A percentile compares a stretch with the other conserved stretches of the same genome.
phyloP scores from a whole-genome alignment of 805 yeast species.

The Sugiyamaella boreocaroliniensis region DNA sequence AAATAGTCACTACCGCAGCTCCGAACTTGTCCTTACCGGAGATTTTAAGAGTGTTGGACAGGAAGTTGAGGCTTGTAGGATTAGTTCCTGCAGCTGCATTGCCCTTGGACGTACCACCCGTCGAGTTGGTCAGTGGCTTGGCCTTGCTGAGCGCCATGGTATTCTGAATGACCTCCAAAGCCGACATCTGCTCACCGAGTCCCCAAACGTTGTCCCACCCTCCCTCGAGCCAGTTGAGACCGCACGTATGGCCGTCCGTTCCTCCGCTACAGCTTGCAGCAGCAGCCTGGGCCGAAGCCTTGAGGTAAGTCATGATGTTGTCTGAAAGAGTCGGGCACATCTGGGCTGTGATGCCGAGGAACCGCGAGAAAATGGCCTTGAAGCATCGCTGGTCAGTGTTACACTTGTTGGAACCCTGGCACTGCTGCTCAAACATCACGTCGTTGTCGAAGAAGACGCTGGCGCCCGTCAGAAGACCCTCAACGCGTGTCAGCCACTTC shows the following conservation, averaged over 20 bases:
- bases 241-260: conserved; percentile 74
- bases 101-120: conserved; percentile 69
- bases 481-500: conserved; percentile 52
- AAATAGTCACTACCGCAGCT: conserved; percentile 80
- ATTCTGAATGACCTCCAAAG: conserved; percentile 57
- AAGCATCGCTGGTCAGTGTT: conserved; percentile 70
- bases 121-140: conserved; percentile 54
- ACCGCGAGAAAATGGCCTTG: conserved; percentile 62
- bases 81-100: conserved; percentile 62
- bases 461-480: conserved; percentile 42
- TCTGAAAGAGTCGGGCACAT: conserved; percentile 51
- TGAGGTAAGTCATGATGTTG: conserved; percentile 41
- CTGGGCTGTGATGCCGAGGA: conserved; percentile 55
- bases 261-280: conserved; percentile 79
- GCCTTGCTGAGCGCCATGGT: conserved; percentile 30
- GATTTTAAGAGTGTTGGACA: conserved; percentile 34
- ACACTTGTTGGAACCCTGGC: conserved; percentile 53
- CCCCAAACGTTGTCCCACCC: conserved; percentile 68
- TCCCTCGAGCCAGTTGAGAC: conserved; percentile 56
- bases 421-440: conserved; percentile 65
- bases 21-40: conserved; percentile 72
- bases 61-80: conserved; percentile 15
- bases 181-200: conserved; percentile 78
- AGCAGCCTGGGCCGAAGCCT: conserved; percentile 59
- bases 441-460: conserved; percentile 42